Evolutionary conservation across 495 filamentous ascomycete genomes (phyloP).

Genomic region (Penicillium daleae): DNA sequence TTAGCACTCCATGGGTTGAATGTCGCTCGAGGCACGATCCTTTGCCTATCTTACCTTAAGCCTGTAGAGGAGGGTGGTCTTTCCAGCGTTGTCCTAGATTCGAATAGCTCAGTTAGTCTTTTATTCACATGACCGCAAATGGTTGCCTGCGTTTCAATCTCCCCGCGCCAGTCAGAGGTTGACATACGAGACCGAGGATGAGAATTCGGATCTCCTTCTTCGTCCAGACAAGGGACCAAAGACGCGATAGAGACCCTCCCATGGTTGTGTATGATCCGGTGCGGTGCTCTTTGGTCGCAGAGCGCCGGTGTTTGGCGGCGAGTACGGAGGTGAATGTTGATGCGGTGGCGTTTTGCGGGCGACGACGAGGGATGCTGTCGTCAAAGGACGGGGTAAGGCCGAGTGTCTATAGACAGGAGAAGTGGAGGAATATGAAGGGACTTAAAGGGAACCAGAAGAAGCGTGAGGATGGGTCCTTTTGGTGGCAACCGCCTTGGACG

Average conservation of each 20-base stretch:
- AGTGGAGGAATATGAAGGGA: conserved; percentile 7
- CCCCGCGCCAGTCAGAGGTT: not conserved
- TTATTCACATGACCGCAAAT: not conserved
- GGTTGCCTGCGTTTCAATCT: conserved; percentile 6
- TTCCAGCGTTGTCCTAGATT: conserved; percentile 92
- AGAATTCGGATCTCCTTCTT: conserved; percentile 98
- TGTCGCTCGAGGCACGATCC: not conserved
- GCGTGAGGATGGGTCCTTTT: conserved; percentile 7
- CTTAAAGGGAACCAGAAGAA: conserved; percentile 10
- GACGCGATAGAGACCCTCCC: conserved; percentile 79
- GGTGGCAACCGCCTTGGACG: conserved; percentile 35
- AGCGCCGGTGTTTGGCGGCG: conserved; percentile 5
- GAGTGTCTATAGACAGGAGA: conserved; percentile 14
- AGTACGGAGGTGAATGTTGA: conserved; percentile 9
- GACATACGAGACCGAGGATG: conserved; percentile 86
- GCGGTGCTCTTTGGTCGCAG: conserved; percentile 9
- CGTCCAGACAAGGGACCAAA: conserved; percentile 76
- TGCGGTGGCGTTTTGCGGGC: conserved; percentile 1
- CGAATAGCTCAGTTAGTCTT: conserved; percentile 27
- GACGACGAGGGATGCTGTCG: conserved; percentile 9
- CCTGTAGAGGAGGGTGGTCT: conserved; percentile 95
- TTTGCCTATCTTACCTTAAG: conserved; percentile 68
- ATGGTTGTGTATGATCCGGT: conserved; percentile 50
- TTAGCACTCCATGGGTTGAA: conserved; percentile 24
- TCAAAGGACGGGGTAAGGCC: not conserved